Base-by-base conservation (phyloP, 371 early-diverging fungal genomes). In the Mucor sp. region DNA sequence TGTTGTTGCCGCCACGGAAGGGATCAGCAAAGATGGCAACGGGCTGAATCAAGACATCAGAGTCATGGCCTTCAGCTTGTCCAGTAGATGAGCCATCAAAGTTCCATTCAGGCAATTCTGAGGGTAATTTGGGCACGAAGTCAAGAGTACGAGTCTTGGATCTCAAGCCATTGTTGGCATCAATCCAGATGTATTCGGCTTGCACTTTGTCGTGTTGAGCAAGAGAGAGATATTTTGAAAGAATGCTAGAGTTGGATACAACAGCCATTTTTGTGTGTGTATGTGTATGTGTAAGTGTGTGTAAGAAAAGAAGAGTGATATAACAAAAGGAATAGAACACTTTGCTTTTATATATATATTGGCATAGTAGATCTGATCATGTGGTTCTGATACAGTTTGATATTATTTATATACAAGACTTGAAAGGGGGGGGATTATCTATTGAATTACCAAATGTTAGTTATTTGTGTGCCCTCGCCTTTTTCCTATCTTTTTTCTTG, bases 141-240 rank as follows among this genome's bases (percentile, higher is more conserved):
- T 76, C 69, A n/a, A 88, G 66, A 21, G 87, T 87, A 25, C 70
- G 74, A 4, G 84, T 81, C 70, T 84, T 85, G 53, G 75, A 72
- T 68, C 85, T 79, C 17, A 85, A 55, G 17, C 79, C 66, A 61
- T 74, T 71, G 25, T 65, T 65, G 35, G 83, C 87, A 79, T 84
- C 87, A 65, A 88, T 85, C 85, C 87, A 88, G 35, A 88, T 74
- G 63, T 88, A 88, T 60, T 86, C 85, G 17, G 86, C 82, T 62
- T 81, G 81, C 58, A 88, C 74, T 44, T 79, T 75, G 47, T 82
- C 82, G 17, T 74, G 64, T 75, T 84, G 87, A 32, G 76, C 77
- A 32, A 85, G 80, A n/a, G 71, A 48, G 28, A 86, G 73, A 67
- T 87, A 87, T 70, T 86, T 87, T 35, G 65, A 55, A 21, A 85